Evolutionary conservation across 2,329 filamentous ascomycete species (phyloP).

Genomic region (Dissoconium aciculare): DNA sequence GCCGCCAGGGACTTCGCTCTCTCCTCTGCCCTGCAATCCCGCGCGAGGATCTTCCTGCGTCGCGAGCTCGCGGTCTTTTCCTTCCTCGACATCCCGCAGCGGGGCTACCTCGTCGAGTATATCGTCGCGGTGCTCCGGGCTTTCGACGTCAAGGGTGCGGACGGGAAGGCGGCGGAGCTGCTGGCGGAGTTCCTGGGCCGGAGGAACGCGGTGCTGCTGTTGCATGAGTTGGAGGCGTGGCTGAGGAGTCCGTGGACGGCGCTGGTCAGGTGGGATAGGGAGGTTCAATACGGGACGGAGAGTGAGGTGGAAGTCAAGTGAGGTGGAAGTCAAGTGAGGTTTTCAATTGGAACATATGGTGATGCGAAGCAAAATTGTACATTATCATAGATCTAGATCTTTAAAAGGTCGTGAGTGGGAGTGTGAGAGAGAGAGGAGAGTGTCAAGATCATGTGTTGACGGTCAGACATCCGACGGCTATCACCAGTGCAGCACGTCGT

Average conservation of each 20-base stretch:
- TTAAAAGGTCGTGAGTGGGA: too few relatives aligned
- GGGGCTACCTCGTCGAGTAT: constrained; percentile 73
- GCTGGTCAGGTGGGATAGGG: constrained; percentile 63
- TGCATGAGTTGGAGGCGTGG: constrained; percentile 76
- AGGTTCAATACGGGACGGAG: constrained; percentile 51
- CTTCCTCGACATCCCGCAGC: constrained; percentile 40
- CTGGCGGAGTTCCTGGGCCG: constrained; percentile 63
- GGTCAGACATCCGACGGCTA: too few relatives aligned
- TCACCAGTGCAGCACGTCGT: too few relatives aligned
- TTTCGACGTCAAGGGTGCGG: constrained; percentile 64
- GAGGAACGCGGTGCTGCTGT: constrained; percentile 56
- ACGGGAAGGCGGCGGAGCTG: constrained; percentile 65
- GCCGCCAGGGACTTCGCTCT: constrained; percentile 50
- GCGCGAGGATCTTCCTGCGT: constrained; percentile 66
- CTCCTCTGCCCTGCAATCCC: constrained; percentile 54
- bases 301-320: too few relatives aligned
- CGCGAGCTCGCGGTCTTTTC: constrained; percentile 73
- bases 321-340: too few relatives aligned
- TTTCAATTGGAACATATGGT: too few relatives aligned
- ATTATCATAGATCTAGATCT: too few relatives aligned
- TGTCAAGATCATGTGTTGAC: too few relatives aligned
- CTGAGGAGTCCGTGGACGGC: constrained; percentile 62
- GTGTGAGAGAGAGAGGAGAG: too few relatives aligned
- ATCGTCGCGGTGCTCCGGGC: constrained; percentile 70
- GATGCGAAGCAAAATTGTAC: too few relatives aligned